A percentile compares a stretch with the other conserved stretches of the same genome.
phyloP scores from a whole-genome alignment of 495 filamentous ascomycete species.

The Glonium stellatum region DNA sequence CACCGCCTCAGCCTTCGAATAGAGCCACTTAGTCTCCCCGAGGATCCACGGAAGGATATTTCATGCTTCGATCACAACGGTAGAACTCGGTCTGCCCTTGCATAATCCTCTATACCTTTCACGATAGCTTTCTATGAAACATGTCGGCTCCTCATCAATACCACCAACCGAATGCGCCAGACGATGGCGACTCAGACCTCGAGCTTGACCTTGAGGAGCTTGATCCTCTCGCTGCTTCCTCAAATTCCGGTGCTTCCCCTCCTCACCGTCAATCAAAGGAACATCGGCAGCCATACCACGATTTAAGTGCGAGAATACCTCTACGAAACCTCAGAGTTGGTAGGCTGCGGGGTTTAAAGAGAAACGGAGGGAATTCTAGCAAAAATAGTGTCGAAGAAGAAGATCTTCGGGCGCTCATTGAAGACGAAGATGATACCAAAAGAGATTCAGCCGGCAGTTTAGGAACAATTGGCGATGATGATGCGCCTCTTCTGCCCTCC shows the following conservation, averaged over 20 bases:
- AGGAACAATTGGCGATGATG: conserved; percentile 29
- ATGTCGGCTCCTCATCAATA: conserved; percentile 35
- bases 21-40: neutral
- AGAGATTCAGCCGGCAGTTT: conserved; percentile 27
- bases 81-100: neutral
- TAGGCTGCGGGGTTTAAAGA: conserved; percentile 24
- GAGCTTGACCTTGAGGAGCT: conserved; percentile 40
- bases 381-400: conserved; percentile 26
- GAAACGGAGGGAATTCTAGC: neutral
- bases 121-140: conserved; percentile 21
- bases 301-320: conserved; percentile 34
- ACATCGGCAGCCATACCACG: conserved; percentile 19
- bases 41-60: neutral
- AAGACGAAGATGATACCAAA: conserved; percentile 30
- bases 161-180: conserved; percentile 30
- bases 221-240: conserved; percentile 30
- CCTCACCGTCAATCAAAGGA: conserved; percentile 18
- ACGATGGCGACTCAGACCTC: conserved; percentile 31
- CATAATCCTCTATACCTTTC: neutral
- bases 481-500: conserved; percentile 30
- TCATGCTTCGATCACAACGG: conserved; percentile 9
- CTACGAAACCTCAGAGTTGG: conserved; percentile 36
- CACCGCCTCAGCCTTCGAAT: neutral
- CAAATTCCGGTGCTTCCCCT: conserved; percentile 9
- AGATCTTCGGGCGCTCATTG: conserved; percentile 29